Evolutionary conservation across 179 eudicot genomes (phyloP), one percentile per base, ranked within the genome.

Genomic region (Sideroxylon spinosum): DNA sequence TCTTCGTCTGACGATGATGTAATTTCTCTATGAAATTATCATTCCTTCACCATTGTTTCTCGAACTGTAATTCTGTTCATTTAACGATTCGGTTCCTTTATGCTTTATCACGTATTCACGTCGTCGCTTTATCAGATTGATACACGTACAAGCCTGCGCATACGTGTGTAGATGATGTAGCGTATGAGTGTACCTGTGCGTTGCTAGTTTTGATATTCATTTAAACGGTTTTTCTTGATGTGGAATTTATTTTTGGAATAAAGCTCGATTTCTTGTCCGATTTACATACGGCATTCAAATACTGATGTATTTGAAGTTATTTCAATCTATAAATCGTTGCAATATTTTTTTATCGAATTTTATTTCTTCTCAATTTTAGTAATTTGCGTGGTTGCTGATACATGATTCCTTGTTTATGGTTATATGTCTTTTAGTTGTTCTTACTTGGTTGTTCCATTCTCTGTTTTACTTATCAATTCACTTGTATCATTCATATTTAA

Each of bases 1-100:
- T 80, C 83, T 52, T 81, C 89, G 6, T 83, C 83, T 6, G 86
- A 81, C 22, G 79, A 81, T 37, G 86, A 86, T 56, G 85, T 84
- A 86, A 59, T 25, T 62, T 72, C 50, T 17, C 53, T 64, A 23
- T 17, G 0, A 73, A 78, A 74, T 79, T 81, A 76, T 74, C 62
- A 56, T 55, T 63, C 49, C 4, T 52, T 3, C 46, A 9, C 46
- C 25, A 20, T 53, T 60, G 28, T 77, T 32, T 44, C 22, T 52
- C 65, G 6, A 10, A n/a, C 53, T 28, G 60, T 61, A 19, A 12
- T 71, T 53, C 46, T n/a, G 11, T 50, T 76, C 48, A 2, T 17
- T 25, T 72, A 3, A 53, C 13, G 46, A 26, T 44, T 9, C 52
- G 17, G 20, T 28, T 59, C 17, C 25, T 73, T 56, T 19, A 4